Base-by-base conservation (phyloP, 768 basidiomycete genomes). In the Pleurotus djamor region DNA sequence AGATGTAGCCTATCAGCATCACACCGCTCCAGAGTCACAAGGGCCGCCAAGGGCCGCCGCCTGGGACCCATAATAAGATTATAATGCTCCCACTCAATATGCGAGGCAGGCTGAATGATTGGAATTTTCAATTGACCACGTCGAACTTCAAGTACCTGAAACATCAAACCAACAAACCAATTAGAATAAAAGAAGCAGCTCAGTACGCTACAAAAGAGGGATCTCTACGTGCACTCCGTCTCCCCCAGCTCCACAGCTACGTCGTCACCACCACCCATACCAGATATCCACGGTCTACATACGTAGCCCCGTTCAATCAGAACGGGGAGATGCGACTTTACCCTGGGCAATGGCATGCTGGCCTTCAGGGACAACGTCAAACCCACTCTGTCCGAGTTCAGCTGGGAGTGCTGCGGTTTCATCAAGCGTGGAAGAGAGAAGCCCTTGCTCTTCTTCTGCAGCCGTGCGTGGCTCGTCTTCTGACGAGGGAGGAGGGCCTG, bases 391-490 rank as follows among this genome's bases (percentile, higher is more conserved):
- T n/a, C 91, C 91, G 21, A 95, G 78, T 66, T 91, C 90, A 3
- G 83, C 86, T 16, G 94, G 94, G 7, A 94, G 77, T 9, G 76
- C 80, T n/a, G 92, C 91, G 0, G 92, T 94, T 71, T 94, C 92
- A 59, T 94, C 91, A 54, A 94, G 74, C 43, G 73, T 68, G 17
- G 75, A 69, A 10, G 74, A 65, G 33, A 87, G 73, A 16, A 87
- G 74, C 10, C 72, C 77, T 61, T 84, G 78, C 28, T 79, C 75
- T 67, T 90, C 86, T 68, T 88, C 89, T 45, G 79, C 75, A 59
- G 87, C 84, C 9, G 76, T 74, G 43, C 75, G 76, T 5, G 60
- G 69, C 28, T 72, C 66, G 35, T 65, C 56, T 44, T 73, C 68
- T 33, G 68, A 63, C 3, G 68, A 64, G 17, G 73, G 63, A 3